Evolutionary conservation across 208 protist species (phyloP), one percentile per base, ranked within the genome.

Genomic region (Acanthamoeba sp.): DNA sequence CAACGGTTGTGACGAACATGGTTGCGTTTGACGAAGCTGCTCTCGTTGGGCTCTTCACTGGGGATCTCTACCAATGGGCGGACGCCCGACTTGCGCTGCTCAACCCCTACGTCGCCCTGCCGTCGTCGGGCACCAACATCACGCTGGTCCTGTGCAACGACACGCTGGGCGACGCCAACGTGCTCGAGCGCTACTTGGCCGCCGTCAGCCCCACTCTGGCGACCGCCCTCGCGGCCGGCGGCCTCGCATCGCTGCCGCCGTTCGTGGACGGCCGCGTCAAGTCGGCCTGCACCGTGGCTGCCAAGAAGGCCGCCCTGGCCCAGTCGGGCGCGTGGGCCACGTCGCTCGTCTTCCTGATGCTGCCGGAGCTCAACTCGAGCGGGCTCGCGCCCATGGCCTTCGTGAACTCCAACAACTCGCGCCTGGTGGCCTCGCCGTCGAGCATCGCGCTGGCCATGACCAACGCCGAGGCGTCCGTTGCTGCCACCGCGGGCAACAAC

Each of bases 291-390:
- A n/a, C 45, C 27, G 14, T 0, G 10, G 78, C 78, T 14, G 78
- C 5, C 38, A 32, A 36, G 78, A 10, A 18, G 38, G 78, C 78
- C 16, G 45, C 29, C 16, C 78, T 87, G 7, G 7, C 38, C 55
- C 1, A 16, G 42, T 20, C 32, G 73, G 20, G 27, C 38, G 4
- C 29, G 14, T 84, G 76, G 76, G 40, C 12, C 2, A 34, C 76
- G 9, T 87, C 78, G 22, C n/a, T 87, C 14, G 78, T 87, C 29
- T 59, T 87, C n/a, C 24, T 87, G 1, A 59, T 59, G 78, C 45
- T 62, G 16, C 78, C 78, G 4, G 78, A 87, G n/a, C 12, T 62
- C n/a, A 36, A 1, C 45, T 48, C 10, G 32, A 87, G 12, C 20
- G 45, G 42, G 0, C 45, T 87, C 0, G 40, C 42, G 0, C 40